Conservation (phyloP, 2,329 filamentous ascomycete genomes). For the Ustilaginoidea virens region DNA sequence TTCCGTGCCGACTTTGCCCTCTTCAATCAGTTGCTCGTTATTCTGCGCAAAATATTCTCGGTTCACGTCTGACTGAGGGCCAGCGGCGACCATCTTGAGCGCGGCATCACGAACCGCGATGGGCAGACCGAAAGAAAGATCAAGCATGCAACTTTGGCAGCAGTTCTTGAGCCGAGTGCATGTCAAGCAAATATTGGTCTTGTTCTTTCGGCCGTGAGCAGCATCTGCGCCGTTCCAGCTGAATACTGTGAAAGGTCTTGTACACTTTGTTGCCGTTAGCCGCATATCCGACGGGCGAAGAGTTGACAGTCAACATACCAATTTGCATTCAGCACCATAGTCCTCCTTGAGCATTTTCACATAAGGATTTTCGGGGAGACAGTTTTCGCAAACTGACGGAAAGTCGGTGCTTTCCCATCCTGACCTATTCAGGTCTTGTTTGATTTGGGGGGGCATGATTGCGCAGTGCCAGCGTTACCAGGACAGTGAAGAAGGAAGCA, state of each 20-base stretch:
- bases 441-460: constrained; percentile 77
- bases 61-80: constrained; percentile 84
- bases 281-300: background rate
- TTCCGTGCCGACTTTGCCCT: constrained; percentile 71
- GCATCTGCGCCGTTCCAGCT: constrained; percentile 81
- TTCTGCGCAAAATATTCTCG: constrained; percentile 96
- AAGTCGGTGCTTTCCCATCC: constrained; percentile 94
- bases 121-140: constrained; percentile 86
- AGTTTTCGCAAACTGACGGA: constrained; percentile 80
- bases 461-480: background rate
- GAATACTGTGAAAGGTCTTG: constrained; percentile 89
- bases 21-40: constrained; percentile 88
- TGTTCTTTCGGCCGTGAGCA: constrained; percentile 73
- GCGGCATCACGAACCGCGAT: constrained; percentile 93
- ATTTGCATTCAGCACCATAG: constrained; percentile 73
- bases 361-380: constrained; percentile 89
- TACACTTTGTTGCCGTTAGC: constrained; percentile 39
- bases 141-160: constrained; percentile 97
- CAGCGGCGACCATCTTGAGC: constrained; percentile 92
- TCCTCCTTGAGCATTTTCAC: constrained; percentile 99
- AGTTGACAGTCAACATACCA: constrained; percentile 20
- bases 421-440: constrained; percentile 86
- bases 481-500: constrained; percentile 7
- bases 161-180: constrained; percentile 97
- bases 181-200: constrained; percentile 89